Conservation (phyloP, 345 rosid species). For the Populus deltoides region DNA sequence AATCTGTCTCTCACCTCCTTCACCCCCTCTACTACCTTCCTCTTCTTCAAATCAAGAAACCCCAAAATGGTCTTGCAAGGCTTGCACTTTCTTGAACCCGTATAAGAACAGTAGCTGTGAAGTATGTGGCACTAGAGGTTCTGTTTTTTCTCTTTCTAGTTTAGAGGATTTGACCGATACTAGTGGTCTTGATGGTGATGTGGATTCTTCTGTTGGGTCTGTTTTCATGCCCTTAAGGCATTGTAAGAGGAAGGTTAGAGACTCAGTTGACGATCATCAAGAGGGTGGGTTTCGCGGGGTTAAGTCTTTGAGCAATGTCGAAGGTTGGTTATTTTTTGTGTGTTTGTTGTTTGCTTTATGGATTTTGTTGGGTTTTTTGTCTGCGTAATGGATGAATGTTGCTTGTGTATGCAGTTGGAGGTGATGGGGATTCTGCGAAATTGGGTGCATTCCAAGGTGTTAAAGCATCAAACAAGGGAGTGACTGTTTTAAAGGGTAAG, state of each 20-base stretch:
- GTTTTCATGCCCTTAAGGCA: slow-evolving; percentile 76
- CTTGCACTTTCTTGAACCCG: slow-evolving; percentile 82
- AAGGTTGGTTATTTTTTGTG: slow-evolving; percentile 32
- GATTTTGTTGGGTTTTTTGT: not conserved
- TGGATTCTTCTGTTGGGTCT: slow-evolving; percentile 66
- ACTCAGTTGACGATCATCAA: slow-evolving; percentile 23
- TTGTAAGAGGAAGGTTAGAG: slow-evolving; percentile 62
- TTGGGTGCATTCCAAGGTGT: slow-evolving; percentile 22
- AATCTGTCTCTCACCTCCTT: slow-evolving; percentile 45
- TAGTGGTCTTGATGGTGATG: slow-evolving; percentile 26
- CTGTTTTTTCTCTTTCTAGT: slow-evolving; percentile 38
- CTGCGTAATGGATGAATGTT: not conserved
- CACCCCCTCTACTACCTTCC: slow-evolving; percentile 26
- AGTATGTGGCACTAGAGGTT: slow-evolving; percentile 59
- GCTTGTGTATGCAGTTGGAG: slow-evolving; percentile 5
- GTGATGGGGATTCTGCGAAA: not conserved
- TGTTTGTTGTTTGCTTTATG: not conserved
- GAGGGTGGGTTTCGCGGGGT: slow-evolving; percentile 31
- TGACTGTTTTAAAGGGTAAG: slow-evolving; percentile 19
- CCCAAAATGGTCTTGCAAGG: slow-evolving; percentile 80
- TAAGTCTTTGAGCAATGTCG: slow-evolving; percentile 22
- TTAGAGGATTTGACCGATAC: slow-evolving; percentile 52
- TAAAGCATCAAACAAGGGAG: slow-evolving; percentile 19
- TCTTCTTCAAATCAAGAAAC: slow-evolving; percentile 25
- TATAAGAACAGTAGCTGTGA: slow-evolving; percentile 65